A percentile compares a stretch with the other conserved stretches of the same genome.
These are phyloP conservation scores for Globisporangium uncinulatum DNA, from an alignment of 352 stramenopile species.

Conservation along the genomic window DNA sequence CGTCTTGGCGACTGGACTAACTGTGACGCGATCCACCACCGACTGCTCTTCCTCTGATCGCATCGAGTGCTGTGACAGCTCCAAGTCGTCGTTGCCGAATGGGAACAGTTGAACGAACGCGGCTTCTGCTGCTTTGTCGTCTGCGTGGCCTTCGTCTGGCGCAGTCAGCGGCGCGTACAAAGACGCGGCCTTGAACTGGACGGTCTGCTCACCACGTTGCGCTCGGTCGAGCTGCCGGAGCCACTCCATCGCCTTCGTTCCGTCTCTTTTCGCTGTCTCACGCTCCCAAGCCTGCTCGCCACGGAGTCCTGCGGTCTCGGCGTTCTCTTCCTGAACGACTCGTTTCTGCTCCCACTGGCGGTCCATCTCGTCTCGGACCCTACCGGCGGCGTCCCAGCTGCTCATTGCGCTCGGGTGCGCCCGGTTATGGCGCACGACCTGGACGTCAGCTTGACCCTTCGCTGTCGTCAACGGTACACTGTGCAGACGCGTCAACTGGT, in stretches of 20 bases:
- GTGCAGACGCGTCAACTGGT: conserved; percentile 51
- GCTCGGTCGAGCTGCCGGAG: conserved; percentile 44
- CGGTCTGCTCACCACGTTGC: conserved; percentile 17
- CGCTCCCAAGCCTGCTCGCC: conserved; percentile 29
- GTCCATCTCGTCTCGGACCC: conserved; percentile 36
- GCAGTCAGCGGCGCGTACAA: conserved; percentile 8
- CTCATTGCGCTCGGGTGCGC: conserved; percentile 24
- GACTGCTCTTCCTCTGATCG: conserved; percentile 21
- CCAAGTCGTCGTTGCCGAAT: conserved; percentile 25
- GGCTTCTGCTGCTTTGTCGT: conserved; percentile 19
- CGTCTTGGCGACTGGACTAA: conserved; percentile 5
- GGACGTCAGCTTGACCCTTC: conserved; percentile 21
- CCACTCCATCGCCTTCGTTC: conserved; percentile 45
- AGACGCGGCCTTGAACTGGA: conserved; percentile 11
- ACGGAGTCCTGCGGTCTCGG: conserved; percentile 26
- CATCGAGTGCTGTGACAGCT: conserved; percentile 33
- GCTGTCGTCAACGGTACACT: conserved; percentile 19
- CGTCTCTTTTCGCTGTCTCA: conserved; percentile 26
- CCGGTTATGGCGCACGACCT: conserved; percentile 51
- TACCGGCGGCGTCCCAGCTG: conserved; percentile 34
- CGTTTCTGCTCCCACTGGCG: conserved; percentile 29
- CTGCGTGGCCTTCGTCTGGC: conserved; percentile 9
- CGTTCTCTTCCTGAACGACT: conserved; percentile 26
- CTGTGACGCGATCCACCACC: background rate
- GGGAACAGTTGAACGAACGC: conserved; percentile 43